Percentiles rank a stretch among this genome's conserved stretches.
phyloP scores from a whole-genome alignment of 2,329 filamentous ascomycete species.

The Apiospora arundinis region DNA sequence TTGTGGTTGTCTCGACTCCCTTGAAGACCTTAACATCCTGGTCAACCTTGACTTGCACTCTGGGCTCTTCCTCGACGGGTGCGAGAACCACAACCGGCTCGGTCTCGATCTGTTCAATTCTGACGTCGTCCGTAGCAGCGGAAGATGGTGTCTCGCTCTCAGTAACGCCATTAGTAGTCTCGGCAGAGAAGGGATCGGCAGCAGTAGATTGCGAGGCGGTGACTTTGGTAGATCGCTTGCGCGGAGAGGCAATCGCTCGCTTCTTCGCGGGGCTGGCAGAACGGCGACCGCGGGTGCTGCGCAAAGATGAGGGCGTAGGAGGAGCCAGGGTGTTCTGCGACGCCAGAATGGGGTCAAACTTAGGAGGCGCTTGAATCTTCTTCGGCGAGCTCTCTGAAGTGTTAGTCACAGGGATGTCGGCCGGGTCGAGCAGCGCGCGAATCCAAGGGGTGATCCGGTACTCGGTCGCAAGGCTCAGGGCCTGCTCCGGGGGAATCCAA shows the following conservation, averaged over 20 bases:
- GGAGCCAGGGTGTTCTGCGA: conserved; percentile 52
- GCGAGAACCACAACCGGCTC: conserved; percentile 57
- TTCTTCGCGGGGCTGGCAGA: conserved; percentile 66
- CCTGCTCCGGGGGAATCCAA: conserved; percentile 87
- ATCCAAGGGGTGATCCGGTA: conserved; percentile 90
- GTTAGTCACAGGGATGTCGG: conserved; percentile 69
- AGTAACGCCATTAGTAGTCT: background rate
- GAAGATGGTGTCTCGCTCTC: conserved; percentile 39
- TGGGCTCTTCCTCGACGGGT: conserved; percentile 60
- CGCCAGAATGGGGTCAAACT: conserved; percentile 65
- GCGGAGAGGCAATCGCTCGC: conserved; percentile 57
- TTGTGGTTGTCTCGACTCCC: conserved; percentile 75
- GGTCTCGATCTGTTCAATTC: conserved; percentile 56
- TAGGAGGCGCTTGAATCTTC: conserved; percentile 81
- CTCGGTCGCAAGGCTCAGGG: conserved; percentile 82
- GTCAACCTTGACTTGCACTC: conserved; percentile 74
- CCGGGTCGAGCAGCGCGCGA: conserved; percentile 86
- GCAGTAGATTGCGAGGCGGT: conserved; percentile 37
- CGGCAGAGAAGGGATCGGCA: background rate
- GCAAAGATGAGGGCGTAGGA: conserved; percentile 54
- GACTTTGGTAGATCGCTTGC: conserved; percentile 57
- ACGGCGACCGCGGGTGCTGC: conserved; percentile 58
- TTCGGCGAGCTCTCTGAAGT: conserved; percentile 71
- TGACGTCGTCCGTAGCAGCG: conserved; percentile 35
- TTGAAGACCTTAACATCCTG: conserved; percentile 56